phyloP scores from a whole-genome alignment of 2,329 filamentous ascomycete species.

The Ophiostoma sp. region DNA sequence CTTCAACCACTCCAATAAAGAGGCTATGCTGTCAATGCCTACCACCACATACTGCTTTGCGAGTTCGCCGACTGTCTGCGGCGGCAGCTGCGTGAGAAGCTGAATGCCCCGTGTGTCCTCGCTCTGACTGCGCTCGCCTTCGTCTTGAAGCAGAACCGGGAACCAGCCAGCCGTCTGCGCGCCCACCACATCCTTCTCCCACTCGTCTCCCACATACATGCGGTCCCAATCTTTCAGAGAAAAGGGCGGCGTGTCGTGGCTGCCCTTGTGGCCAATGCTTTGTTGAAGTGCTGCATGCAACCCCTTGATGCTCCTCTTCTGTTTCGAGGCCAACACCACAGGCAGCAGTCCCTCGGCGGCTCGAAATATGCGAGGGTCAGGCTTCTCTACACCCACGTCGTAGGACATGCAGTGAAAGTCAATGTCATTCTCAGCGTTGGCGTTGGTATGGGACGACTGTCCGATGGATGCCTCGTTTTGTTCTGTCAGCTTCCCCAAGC shows the following conservation, averaged over 20 bases:
- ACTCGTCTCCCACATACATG: conserved; percentile 27
- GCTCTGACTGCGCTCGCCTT: not conserved
- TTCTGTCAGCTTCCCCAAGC: no score
- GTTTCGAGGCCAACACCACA: not conserved
- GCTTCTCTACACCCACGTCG: conserved; percentile 57
- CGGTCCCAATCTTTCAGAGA: conserved; percentile 19
- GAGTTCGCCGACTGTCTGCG: not conserved
- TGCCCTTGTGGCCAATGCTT: not conserved
- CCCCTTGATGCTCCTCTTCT: not conserved
- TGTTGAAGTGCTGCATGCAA: not conserved
- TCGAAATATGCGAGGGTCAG: conserved; percentile 49
- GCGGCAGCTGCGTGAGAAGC: not conserved
- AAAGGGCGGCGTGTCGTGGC: not conserved
- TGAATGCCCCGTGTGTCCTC: not conserved
- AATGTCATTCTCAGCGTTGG: conserved; percentile 33
- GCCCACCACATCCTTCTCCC: conserved; percentile 22
- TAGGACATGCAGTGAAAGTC: conserved; percentile 59
- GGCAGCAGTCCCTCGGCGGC: conserved; percentile 43
- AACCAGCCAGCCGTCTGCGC: conserved; percentile 25
- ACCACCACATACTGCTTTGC: not conserved
- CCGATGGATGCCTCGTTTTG: not conserved
- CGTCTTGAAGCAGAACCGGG: conserved; percentile 13
- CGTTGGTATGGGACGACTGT: no score
- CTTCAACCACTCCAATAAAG: conserved; percentile 16
- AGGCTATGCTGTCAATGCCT: conserved; percentile 5